Conservation (phyloP, 371 early-diverging fungal genomes). For the Thermomucor indicae-seudaticae region DNA sequence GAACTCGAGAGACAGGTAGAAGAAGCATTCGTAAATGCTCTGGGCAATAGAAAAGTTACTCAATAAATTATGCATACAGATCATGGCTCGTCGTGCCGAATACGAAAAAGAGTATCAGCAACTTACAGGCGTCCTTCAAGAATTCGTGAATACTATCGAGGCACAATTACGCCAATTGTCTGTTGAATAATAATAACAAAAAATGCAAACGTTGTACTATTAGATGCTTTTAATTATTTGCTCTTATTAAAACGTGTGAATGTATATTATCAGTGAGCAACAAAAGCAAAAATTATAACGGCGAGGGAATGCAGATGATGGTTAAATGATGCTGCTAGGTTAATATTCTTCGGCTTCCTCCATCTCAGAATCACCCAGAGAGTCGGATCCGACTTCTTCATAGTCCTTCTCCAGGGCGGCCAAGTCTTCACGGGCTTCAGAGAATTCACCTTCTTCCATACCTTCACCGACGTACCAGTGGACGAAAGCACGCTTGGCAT, state of each 20-base stretch:
- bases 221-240: no score
- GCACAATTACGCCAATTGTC: neutral
- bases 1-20: neutral
- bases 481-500: conserved; percentile 97
- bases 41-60: no score
- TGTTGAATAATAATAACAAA: neutral
- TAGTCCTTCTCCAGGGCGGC: conserved; percentile 99
- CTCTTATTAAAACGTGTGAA: no score
- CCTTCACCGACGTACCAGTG: conserved; percentile 99
- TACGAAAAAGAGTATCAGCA: neutral
- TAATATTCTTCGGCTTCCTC: conserved; percentile 47
- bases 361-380: conserved; percentile 53
- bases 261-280: no score
- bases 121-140: neutral
- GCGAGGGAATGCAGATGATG: neutral
- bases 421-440: conserved; percentile 92
- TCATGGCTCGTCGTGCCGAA: neutral
- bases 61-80: neutral
- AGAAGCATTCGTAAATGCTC: no score
- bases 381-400: conserved; percentile 95
- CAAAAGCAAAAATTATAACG: no score
- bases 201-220: neutral
- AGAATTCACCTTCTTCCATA: conserved; percentile 92
- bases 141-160: neutral
- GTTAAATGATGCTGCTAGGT: neutral